Conservation (phyloP, 208 protist species). For the Wallacemonas sp. region DNA sequence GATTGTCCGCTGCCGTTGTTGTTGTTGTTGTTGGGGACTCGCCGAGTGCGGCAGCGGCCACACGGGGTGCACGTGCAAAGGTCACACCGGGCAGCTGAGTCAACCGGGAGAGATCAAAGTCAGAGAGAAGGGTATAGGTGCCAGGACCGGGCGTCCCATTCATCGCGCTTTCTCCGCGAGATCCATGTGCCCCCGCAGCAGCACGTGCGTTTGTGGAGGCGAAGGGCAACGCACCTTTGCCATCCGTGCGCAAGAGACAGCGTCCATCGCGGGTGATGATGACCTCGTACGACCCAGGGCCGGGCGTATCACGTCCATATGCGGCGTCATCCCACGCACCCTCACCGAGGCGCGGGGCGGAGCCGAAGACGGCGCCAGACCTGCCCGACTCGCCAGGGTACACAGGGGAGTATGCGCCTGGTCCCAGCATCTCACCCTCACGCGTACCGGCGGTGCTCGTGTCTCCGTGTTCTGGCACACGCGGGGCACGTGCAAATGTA, state of each 20-base stretch:
- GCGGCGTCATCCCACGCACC: too few relatives aligned
- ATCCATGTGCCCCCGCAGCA: slow-evolving; percentile 11
- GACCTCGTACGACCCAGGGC: slow-evolving; percentile 51
- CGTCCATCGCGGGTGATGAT: slow-evolving; percentile 14
- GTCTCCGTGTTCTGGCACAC: slow-evolving; percentile 5
- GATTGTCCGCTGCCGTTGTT: too few relatives aligned
- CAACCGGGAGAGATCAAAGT: not conserved
- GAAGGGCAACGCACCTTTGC: not conserved
- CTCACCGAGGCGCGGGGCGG: slow-evolving; percentile 5
- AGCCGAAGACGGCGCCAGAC: slow-evolving; percentile 14
- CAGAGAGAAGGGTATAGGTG: slow-evolving; percentile 25
- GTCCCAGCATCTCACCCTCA: slow-evolving; percentile 20
- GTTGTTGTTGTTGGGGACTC: too few relatives aligned
- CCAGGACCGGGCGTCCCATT: slow-evolving; percentile 48
- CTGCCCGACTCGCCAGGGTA: slow-evolving; percentile 4
- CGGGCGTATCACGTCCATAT: slow-evolving; percentile 20
- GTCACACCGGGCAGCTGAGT: not conserved
- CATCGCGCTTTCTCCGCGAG: not conserved
- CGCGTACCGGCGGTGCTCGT: not conserved
- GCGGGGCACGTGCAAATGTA: slow-evolving; percentile 33
- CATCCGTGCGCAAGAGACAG: slow-evolving; percentile 3
- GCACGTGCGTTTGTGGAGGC: slow-evolving; percentile 14
- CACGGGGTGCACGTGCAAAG: not conserved
- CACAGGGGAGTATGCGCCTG: slow-evolving; percentile 26
- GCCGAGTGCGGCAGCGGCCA: too few relatives aligned